A percentile compares a stretch with the other conserved stretches of the same genome.
Evolutionary conservation across 2,329 filamentous ascomycete genomes (phyloP).

Genomic region (Talaromyces amestolkiae): DNA sequence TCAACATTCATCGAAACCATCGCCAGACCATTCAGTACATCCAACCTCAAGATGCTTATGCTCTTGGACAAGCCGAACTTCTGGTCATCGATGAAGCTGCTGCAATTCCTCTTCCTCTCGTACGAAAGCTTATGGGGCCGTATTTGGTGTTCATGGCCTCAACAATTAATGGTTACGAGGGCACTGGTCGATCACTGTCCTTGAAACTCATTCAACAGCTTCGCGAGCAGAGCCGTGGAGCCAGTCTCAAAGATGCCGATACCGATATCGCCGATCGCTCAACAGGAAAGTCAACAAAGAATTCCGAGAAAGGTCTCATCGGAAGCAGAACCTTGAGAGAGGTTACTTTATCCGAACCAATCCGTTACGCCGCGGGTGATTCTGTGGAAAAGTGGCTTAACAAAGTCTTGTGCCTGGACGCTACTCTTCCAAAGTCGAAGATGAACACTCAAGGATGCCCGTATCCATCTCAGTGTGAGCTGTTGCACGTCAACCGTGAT

Average conservation of each 20-base stretch:
- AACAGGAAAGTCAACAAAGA: conserved; percentile 70
- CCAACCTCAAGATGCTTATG: conserved; percentile 91
- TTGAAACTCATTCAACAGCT: conserved; percentile 96
- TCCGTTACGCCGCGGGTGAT: conserved; percentile 88
- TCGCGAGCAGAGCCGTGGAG: conserved; percentile 80
- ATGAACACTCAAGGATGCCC: conserved; percentile 74
- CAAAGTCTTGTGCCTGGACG: conserved; percentile 86
- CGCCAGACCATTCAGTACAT: conserved; percentile 99
- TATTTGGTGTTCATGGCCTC: conserved; percentile 99
- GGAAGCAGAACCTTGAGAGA: conserved; percentile 81
- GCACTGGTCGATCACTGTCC: conserved; percentile 89
- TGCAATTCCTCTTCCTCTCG: conserved; percentile 88
- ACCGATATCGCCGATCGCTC: conserved; percentile 72
- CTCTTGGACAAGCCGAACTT: conserved; percentile 89
- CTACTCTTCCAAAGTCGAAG: conserved; percentile 77
- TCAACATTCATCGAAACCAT: conserved; percentile 92
- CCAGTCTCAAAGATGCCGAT: conserved; percentile 53
- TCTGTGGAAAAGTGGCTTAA: conserved; percentile 96
- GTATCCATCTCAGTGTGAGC: conserved; percentile 85
- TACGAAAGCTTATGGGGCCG: conserved; percentile 90
- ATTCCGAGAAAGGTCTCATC: conserved; percentile 55
- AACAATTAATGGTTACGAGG: conserved; percentile 98
- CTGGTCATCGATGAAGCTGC: conserved; percentile 97
- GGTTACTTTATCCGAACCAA: conserved; percentile 89
- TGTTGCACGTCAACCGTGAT: conserved; percentile 92